Evolutionary conservation across 176 grass and related monocot genomes (phyloP).

Genomic region (Zea mays): Zm-B73-REFERENCE-NAM-5.0 NC_050099.1:212371001-212371500

Average conservation of each 20-base stretch:
- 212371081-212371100: too few relatives aligned
- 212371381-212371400: not conserved
- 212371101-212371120: too few relatives aligned
- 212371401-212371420: not conserved
- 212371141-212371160: not conserved
- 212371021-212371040: too few relatives aligned
- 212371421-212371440: constrained; percentile 4
- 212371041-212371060: too few relatives aligned
- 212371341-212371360: constrained; percentile 14
- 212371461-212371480: constrained; percentile 28
- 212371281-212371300: not conserved
- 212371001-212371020: too few relatives aligned
- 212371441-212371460: constrained; percentile 5
- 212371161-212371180: not conserved
- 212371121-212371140: too few relatives aligned
- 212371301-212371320: not conserved
- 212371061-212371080: too few relatives aligned
- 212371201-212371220: not conserved
- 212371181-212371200: not conserved
- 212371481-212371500: constrained; percentile 24
- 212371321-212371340: not conserved
- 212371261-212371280: not conserved
- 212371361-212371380: constrained; percentile 37
- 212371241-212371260: not conserved
- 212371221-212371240: not conserved